Evolutionary conservation across 495 filamentous ascomycete species (phyloP).

Genomic region (Gamarada debralockiae): DNA sequence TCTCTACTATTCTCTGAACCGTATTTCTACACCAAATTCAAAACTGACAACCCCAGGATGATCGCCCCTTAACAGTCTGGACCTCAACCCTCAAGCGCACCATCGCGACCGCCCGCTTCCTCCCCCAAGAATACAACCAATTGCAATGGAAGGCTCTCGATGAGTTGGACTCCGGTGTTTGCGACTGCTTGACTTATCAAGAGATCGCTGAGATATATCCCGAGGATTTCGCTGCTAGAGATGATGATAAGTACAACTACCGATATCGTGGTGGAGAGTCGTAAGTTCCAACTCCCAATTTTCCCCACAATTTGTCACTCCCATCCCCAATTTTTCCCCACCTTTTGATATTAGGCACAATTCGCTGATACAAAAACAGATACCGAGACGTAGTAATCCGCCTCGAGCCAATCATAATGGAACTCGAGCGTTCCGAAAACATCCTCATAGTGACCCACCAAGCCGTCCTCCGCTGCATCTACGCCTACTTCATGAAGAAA

Average conservation of each 20-base stretch:
- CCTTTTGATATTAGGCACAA: too few species aligned
- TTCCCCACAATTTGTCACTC: neutral
- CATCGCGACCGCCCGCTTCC: conserved; percentile 81
- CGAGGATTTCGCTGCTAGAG: conserved; percentile 88
- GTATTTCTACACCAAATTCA: neutral
- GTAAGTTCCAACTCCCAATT: conserved; percentile 12
- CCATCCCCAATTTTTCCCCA: neutral
- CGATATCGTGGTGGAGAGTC: conserved; percentile 95
- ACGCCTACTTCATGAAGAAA: conserved; percentile 97
- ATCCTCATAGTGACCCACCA: conserved; percentile 98
- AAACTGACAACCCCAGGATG: conserved; percentile 29
- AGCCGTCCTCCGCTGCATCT: conserved; percentile 93
- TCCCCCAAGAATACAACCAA: conserved; percentile 75
- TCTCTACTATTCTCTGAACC: conserved; percentile 5
- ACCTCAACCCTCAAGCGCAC: conserved; percentile 93
- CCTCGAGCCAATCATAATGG: conserved; percentile 99
- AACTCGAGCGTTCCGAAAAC: conserved; percentile 90
- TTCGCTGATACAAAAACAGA: conserved; percentile 11
- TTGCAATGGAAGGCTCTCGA: conserved; percentile 98
- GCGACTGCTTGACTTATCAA: conserved; percentile 90
- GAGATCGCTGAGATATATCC: conserved; percentile 88
- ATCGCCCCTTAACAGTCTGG: conserved; percentile 89
- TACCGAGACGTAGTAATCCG: conserved; percentile 98
- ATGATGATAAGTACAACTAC: conserved; percentile 99
- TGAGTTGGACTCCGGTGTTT: conserved; percentile 94